A percentile compares a stretch with the other conserved stretches of the same genome.
Conservation (phyloP, 1,284 basidiomycete species). For the Ganoderma lingzhi region DNA sequence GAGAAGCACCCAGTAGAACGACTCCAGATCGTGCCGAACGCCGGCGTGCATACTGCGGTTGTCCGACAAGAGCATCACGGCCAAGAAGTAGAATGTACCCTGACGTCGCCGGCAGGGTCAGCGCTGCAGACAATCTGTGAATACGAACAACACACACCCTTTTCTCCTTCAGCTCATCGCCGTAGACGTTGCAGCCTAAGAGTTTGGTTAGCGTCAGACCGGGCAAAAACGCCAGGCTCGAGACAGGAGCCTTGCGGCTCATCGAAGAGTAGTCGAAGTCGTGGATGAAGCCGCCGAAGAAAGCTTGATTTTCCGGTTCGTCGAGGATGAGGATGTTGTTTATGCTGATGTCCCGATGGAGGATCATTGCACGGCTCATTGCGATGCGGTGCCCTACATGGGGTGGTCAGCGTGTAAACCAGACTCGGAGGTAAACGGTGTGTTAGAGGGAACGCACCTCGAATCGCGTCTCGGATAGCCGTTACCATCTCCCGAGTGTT, state of each 20-base stretch:
- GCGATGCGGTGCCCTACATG: slow-evolving; percentile 17
- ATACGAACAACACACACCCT: slow-evolving; percentile 14
- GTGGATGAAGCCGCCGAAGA: slow-evolving; percentile 24
- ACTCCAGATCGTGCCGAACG: slow-evolving; percentile 28
- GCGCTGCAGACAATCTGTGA: not conserved
- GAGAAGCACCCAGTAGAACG: slow-evolving; percentile 27
- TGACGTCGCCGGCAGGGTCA: not conserved
- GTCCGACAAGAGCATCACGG: not conserved
- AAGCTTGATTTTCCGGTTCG: not conserved
- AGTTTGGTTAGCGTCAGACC: not conserved
- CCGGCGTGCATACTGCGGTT: not conserved
- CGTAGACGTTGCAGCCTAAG: not conserved
- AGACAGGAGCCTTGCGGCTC: not conserved
- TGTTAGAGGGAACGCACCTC: slow-evolving; percentile 12
- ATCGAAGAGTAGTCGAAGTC: slow-evolving; percentile 29
- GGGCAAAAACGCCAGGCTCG: not conserved
- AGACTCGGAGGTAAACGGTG: too few relatives aligned
- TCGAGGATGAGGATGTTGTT: slow-evolving; percentile 25
- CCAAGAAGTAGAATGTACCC: slow-evolving; percentile 24
- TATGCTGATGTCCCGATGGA: slow-evolving; percentile 29
- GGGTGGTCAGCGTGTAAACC: not conserved
- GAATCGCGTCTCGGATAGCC: slow-evolving; percentile 25
- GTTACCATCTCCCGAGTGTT: slow-evolving; percentile 20
- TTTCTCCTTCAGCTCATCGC: slow-evolving; percentile 13
- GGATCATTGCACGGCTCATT: slow-evolving; percentile 6